Percentiles rank a stretch among this genome's conserved stretches.
phyloP scores from a whole-genome alignment of 192 early-diverging fungal genomes.

The Coemansia sp. region DNA sequence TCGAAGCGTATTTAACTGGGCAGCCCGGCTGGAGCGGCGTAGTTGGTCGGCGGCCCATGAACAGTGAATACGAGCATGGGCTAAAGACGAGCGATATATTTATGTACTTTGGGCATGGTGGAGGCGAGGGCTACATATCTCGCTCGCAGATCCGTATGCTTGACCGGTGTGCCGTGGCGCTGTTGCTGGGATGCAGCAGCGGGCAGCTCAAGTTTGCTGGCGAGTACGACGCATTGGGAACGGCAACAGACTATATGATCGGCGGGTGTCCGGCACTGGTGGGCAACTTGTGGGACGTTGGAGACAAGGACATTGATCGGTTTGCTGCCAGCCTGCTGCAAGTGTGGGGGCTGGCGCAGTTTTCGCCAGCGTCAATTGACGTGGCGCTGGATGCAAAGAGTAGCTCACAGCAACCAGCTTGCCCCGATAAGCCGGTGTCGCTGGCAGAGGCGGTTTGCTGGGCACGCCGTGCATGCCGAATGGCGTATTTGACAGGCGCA shows the following conservation, averaged over 20 bases:
- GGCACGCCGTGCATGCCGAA: conserved; percentile 68
- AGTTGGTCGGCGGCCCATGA: conserved; percentile 64
- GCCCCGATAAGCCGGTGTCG: conserved; percentile 39
- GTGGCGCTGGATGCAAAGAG: conserved; percentile 11
- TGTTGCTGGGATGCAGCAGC: conserved; percentile 95
- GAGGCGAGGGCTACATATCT: conserved; percentile 79
- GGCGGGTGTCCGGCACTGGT: conserved; percentile 83
- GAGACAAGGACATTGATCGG: conserved; percentile 92
- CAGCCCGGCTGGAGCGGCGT: conserved; percentile 67
- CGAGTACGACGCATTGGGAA: conserved; percentile 88
- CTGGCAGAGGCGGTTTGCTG: conserved; percentile 72
- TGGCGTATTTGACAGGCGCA: conserved; percentile 86
- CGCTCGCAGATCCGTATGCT: conserved; percentile 65
- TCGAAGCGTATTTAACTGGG: conserved; percentile 49
- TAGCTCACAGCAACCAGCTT: neutral
- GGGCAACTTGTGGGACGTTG: conserved; percentile 98
- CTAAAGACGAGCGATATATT: conserved; percentile 62
- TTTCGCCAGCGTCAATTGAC: conserved; percentile 10
- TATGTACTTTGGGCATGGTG: conserved; percentile 94
- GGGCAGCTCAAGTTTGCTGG: conserved; percentile 70
- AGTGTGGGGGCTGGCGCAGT: conserved; percentile 64
- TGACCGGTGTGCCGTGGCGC: conserved; percentile 67
- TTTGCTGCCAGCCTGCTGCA: conserved; percentile 71
- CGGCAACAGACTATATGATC: conserved; percentile 79
- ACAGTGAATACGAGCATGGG: conserved; percentile 60